Base-by-base conservation (phyloP, 257 asterid genomes). In the Salvia rosmarinus region DNA sequence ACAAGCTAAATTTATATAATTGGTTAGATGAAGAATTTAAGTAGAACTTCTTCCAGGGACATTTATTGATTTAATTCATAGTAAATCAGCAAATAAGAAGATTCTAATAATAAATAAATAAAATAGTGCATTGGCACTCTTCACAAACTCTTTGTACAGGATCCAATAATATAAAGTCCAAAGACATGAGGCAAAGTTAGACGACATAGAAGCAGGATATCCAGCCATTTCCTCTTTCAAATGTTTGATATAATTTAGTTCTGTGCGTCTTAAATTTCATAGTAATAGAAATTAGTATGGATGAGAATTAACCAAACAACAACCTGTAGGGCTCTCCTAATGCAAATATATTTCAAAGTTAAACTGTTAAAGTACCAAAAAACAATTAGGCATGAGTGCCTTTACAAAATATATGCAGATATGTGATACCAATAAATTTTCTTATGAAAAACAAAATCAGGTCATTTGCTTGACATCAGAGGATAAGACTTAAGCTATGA, bases 131-230 rank as follows among this genome's bases (percentile, higher is more conserved):
- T 30, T 49, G 77, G 39, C 58, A 56, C 39, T 14, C 47, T 60
- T 35, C 52, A 61, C 75, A 58, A 69, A 43, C 70, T 57, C 57
- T 56, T 51, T 37, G 30, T 62, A 70, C 13, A 64, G 47, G 74
- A 55, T n/a, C 28, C 70, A 58, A 64, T 21, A 59, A 47, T 69
- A 35, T 7, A n/a, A 54, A 47, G 68, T 68, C 57, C 77, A 69
- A 73, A 60, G 49, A 28, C 78, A 64, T 39, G 30, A 40, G 50
- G 34, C 60, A 67, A 39, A 25, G 37, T 42, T 8, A 47, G 75
- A 52, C 43, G 3, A 39, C 23, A 56, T 64, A 51, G 51, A 19
- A 47, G 39, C 20, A 5, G 35, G 71, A 17, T 28, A 75, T 74
- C 55, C 71, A 70, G 20, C 21, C 28, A 55, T 37, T 14, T 64